Evolutionary conservation across 108 stramenopile genomes (phyloP).

Genomic region (Mayamaea pseudoterrestris): DNA sequence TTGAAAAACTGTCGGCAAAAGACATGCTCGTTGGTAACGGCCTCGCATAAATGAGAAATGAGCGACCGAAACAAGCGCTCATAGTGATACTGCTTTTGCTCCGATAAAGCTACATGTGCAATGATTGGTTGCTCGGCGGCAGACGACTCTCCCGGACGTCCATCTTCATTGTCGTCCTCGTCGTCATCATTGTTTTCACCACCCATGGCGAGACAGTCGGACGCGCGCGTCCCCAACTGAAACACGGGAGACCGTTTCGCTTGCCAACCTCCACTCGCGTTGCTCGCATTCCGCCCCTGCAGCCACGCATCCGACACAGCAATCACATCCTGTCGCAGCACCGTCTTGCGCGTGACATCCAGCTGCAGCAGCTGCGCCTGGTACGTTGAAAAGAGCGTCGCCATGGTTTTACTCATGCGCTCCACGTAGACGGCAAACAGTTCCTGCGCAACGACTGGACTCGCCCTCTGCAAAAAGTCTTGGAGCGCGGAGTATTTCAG

Average conservation of each 20-base stretch:
- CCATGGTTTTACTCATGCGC: slow-evolving; percentile 87
- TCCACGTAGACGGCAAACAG: slow-evolving; percentile 86
- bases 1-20: slow-evolving; percentile 93
- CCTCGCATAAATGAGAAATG: slow-evolving; percentile 92
- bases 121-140: slow-evolving; percentile 72
- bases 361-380: slow-evolving; percentile 84
- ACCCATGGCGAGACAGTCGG: slow-evolving; percentile 19
- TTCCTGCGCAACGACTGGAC: slow-evolving; percentile 84
- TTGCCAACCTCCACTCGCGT: no score
- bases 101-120: slow-evolving; percentile 85
- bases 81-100: slow-evolving; percentile 76
- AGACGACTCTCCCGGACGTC: no score
- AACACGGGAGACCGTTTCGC: slow-evolving; percentile 93
- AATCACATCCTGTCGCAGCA: slow-evolving; percentile 87
- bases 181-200: no score
- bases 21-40: slow-evolving; percentile 94
- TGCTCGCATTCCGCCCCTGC: slow-evolving; percentile 78
- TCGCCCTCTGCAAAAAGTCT: slow-evolving; percentile 82
- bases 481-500: slow-evolving; percentile 79
- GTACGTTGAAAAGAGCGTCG: slow-evolving; percentile 90
- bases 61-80: slow-evolving; percentile 90
- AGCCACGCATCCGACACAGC: slow-evolving; percentile 88
- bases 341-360: slow-evolving; percentile 66
- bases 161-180: slow-evolving; percentile 7
- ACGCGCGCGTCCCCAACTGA: slow-evolving; percentile 63